A percentile compares a stretch with the other conserved stretches of the same genome.
Evolutionary conservation across 495 filamentous ascomycete genomes (phyloP).

Genomic region (Penicillium coprophilum): DNA sequence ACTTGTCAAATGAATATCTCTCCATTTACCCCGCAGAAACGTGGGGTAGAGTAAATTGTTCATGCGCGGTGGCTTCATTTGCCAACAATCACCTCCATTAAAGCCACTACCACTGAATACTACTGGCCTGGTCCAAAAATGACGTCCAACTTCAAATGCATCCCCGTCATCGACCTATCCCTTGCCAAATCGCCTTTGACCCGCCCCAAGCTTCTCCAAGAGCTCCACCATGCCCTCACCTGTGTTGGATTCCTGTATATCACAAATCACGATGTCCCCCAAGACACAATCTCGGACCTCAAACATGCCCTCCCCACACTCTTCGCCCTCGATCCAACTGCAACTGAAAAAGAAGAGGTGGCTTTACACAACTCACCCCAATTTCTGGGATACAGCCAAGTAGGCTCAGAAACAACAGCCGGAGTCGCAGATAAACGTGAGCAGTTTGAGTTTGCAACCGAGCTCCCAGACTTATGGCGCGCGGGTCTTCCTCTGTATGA

Average conservation of each 20-base stretch:
- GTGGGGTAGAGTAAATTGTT: neutral
- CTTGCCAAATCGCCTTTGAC: slow-evolving; percentile 27
- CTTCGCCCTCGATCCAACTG: slow-evolving; percentile 38
- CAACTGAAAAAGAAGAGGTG: slow-evolving; percentile 37
- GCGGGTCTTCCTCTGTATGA: slow-evolving; percentile 42
- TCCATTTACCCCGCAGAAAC: slow-evolving; percentile 6
- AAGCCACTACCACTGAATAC: too few relatives aligned
- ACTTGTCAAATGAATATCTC: neutral
- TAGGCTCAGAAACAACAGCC: slow-evolving; percentile 51
- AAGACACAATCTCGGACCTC: slow-evolving; percentile 35
- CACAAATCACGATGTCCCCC: slow-evolving; percentile 47
- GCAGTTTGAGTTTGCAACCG: slow-evolving; percentile 57
- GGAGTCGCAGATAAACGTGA: slow-evolving; percentile 50
- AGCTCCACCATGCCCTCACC: slow-evolving; percentile 48
- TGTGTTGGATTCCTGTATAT: slow-evolving; percentile 55
- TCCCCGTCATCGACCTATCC: slow-evolving; percentile 50
- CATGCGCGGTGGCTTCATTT: too few relatives aligned
- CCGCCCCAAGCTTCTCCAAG: slow-evolving; percentile 29
- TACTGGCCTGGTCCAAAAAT: slow-evolving; percentile 23
- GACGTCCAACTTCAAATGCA: slow-evolving; percentile 46
- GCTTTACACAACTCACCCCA: slow-evolving; percentile 52
- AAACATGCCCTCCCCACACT: slow-evolving; percentile 41
- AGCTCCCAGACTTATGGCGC: slow-evolving; percentile 40
- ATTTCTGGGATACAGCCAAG: slow-evolving; percentile 53
- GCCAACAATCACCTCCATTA: too few relatives aligned